Conservation (phyloP, 208 protist species). For the Trypanosoma avium region DNA sequence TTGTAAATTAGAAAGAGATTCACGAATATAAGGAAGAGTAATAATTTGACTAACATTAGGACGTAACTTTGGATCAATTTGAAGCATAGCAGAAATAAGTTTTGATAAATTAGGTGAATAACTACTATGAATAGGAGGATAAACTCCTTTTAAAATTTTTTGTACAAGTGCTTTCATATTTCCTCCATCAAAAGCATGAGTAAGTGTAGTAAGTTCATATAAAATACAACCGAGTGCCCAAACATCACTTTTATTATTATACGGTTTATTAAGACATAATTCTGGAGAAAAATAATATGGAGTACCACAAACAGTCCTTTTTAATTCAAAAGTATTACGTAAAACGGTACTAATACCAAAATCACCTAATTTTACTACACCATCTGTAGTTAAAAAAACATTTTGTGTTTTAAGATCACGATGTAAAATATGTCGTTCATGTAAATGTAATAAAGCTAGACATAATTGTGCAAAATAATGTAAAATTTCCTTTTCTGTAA, state of each 20-base stretch:
- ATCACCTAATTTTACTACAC: constrained; percentile 89
- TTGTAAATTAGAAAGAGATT: constrained; percentile 64
- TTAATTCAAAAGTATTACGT: constrained; percentile 88
- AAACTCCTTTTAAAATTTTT: constrained; percentile 87
- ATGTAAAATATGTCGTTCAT: constrained; percentile 87
- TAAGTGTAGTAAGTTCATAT: constrained; percentile 91
- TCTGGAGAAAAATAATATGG: constrained; percentile 96
- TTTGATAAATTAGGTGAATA: constrained; percentile 76
- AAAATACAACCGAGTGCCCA: constrained; percentile 91
- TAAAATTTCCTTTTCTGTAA: constrained; percentile 80
- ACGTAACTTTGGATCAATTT: constrained; percentile 75
- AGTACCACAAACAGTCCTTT: constrained; percentile 93
- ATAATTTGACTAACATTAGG: constrained; percentile 86
- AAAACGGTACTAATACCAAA: constrained; percentile 93
- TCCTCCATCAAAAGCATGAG: constrained; percentile 86
- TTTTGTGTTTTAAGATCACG: constrained; percentile 92
- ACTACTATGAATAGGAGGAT: constrained; percentile 73
- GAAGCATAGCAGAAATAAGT: constrained; percentile 82
- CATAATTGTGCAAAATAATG: constrained; percentile 88
- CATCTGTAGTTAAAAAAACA: constrained; percentile 84
- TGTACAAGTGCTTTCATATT: constrained; percentile 91
- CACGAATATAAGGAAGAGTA: constrained; percentile 72
- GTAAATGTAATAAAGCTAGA: constrained; percentile 78
- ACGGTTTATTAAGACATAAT: constrained; percentile 92
- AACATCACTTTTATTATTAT: constrained; percentile 94